Base-by-base conservation (phyloP, 352 stramenopile species). In the Pilasporangium apinafurcum region DNA sequence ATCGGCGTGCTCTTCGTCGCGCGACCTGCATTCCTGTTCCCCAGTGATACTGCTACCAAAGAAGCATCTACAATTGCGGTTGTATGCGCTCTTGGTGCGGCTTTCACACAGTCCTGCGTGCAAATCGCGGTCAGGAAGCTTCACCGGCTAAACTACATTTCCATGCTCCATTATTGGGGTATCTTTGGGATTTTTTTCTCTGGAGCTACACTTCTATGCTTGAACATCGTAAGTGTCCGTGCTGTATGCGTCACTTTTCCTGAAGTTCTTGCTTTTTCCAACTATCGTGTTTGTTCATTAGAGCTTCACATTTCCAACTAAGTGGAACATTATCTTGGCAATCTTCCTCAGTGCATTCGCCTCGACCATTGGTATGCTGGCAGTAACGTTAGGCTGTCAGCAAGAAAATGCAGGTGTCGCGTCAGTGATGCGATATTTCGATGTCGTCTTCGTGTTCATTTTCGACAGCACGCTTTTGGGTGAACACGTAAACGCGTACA, bases 361-460 rank as follows among this genome's bases (percentile, higher is more conserved):
- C 35, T 76, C 71, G 5, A 65, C 62, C n/a, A 25, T 87, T 22
- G 71, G 68, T 0, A 52, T 75, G 44, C 37, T 79, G 33, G 78
- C 78, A 51, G 53, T 84, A 38, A 80, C 74, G 12, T 62, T 64
- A 13, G 71, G 74, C 6, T 70, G 83, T 25, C 68, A 87, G 57
- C 59, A 62, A 4, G 75, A 80, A 31, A 68, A 78, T 29, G 68
- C 68, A 0, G 75, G 68, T 3, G 72, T 87, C 38, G 68, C 61
- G 2, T 84, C 71, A 2, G 69, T 83, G 51, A 82, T 87, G 69
- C 59, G 64, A 22, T 83, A 85, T 45, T 77, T 83, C 33, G 67
- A 87, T 62, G 63, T 87, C 25, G 52, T 87, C 1, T 87, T 83
- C 37, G 71, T 87, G 31, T 67, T 87, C 40, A 44, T 71, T 8